Evolutionary conservation across 306 rosid genomes (phyloP).

Genomic region (Lotus japonicus): DNA sequence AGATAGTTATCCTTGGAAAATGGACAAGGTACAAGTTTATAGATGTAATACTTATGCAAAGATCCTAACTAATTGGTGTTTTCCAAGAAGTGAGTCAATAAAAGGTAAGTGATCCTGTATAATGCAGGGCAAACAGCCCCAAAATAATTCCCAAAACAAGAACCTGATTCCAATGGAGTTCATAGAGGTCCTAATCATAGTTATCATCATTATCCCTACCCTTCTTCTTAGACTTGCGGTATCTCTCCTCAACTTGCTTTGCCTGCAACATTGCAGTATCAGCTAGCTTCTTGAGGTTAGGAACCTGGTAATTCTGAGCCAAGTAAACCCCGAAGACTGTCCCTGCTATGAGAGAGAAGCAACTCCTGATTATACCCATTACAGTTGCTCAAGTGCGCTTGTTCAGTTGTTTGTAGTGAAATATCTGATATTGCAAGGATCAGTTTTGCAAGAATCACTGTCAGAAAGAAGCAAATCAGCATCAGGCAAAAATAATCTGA

Average conservation of each 20-base stretch:
- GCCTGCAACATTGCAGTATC: slow-evolving; percentile 35
- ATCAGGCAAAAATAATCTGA: neutral
- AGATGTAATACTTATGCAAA: neutral
- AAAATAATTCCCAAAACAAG: neutral
- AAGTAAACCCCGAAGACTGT: slow-evolving; percentile 52
- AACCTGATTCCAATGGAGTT: slow-evolving; percentile 18
- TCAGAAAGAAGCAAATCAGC: slow-evolving; percentile 16
- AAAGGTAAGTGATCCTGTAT: neutral
- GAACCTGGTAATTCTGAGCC: slow-evolving; percentile 72
- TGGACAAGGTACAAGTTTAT: neutral
- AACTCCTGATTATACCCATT: slow-evolving; percentile 70
- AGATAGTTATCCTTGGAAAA: neutral
- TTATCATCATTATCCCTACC: slow-evolving; percentile 25
- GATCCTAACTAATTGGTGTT: neutral
- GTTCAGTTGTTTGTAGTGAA: neutral
- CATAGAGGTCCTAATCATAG: neutral
- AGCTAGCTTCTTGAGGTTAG: slow-evolving; percentile 57
- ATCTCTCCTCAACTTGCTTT: slow-evolving; percentile 43
- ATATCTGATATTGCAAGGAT: neutral
- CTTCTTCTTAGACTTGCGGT: slow-evolving; percentile 50
- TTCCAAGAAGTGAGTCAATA: neutral
- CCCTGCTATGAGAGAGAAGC: slow-evolving; percentile 57
- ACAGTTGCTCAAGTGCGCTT: neutral
- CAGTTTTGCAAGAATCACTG: slow-evolving; percentile 11
- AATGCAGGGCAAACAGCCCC: neutral